Percentiles rank a stretch among this genome's conserved stretches.
These are phyloP conservation scores for Scleromitrula shiraiana DNA, from an alignment of 2,329 filamentous ascomycete genomes.

Conservation along the genomic window DNA sequence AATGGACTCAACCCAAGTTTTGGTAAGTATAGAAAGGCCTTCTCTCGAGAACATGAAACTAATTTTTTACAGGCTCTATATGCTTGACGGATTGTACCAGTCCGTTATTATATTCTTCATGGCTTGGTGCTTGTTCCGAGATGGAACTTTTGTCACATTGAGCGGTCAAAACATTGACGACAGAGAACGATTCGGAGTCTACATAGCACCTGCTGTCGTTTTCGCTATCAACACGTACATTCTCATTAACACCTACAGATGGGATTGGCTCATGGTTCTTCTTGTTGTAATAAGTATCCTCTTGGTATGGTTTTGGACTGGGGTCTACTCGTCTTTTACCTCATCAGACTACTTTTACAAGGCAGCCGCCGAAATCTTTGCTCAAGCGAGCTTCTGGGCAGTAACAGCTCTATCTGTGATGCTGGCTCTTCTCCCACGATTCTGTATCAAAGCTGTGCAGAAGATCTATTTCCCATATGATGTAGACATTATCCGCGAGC, in stretches of 20 bases:
- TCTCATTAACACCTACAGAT: constrained; percentile 90
- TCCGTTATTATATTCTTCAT: constrained; percentile 91
- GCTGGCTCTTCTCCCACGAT: constrained; percentile 79
- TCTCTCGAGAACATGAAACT: background rate
- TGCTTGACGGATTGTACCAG: constrained; percentile 91
- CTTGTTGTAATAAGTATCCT: constrained; percentile 76
- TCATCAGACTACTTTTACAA: constrained; percentile 65
- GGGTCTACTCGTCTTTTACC: constrained; percentile 56
- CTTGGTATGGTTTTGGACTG: constrained; percentile 93
- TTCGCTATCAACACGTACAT: constrained; percentile 91
- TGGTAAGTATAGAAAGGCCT: constrained; percentile 55
- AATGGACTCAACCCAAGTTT: constrained; percentile 95
- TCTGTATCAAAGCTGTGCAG: constrained; percentile 77
- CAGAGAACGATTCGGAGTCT: constrained; percentile 75
- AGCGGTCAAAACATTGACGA: constrained; percentile 72
- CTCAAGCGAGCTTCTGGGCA: constrained; percentile 79
- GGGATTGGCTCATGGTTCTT: constrained; percentile 92
- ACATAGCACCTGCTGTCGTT: constrained; percentile 76
- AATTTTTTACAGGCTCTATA: constrained; percentile 61
- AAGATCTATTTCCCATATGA: constrained; percentile 93
- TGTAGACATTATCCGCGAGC: constrained; percentile 91
- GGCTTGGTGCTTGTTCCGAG: constrained; percentile 70
- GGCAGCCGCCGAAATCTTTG: constrained; percentile 70
- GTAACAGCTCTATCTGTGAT: constrained; percentile 70
- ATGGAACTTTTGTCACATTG: constrained; percentile 60